Evolutionary conservation across 2,329 filamentous ascomycete species (phyloP).

Genomic region (Neopestalotiopsis sp.): DNA sequence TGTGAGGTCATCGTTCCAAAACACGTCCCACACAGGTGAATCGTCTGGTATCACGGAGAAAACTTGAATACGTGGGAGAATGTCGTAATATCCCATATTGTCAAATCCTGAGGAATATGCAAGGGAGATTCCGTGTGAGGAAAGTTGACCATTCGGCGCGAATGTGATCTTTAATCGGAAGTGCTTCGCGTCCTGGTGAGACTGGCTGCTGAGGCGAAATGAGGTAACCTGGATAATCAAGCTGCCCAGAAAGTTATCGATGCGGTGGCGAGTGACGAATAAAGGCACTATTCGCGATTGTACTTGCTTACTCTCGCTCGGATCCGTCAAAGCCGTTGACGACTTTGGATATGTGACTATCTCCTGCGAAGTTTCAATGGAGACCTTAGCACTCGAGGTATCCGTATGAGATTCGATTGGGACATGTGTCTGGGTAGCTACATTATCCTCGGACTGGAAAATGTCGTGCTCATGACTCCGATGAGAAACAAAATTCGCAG

Average conservation of each 20-base stretch:
- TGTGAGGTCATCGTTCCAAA: not conserved
- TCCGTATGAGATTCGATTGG: too few species aligned
- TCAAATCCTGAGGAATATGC: not conserved
- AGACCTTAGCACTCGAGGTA: too few species aligned
- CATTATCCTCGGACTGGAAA: not conserved
- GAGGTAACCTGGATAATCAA: not conserved
- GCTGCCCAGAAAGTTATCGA: too few species aligned
- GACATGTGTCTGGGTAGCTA: too few species aligned
- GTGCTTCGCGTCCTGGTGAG: not conserved
- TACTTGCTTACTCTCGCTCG: not conserved
- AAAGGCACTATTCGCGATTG: not conserved
- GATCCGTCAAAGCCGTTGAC: accelerated
- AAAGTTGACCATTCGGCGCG: not conserved
- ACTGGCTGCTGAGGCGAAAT: not conserved
- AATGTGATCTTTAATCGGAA: not conserved
- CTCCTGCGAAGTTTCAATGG: not conserved
- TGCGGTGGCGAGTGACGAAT: too few species aligned
- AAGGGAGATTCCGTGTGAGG: not conserved
- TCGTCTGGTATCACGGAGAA: not conserved
- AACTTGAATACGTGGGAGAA: not conserved
- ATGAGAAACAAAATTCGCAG: not conserved
- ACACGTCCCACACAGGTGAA: not conserved
- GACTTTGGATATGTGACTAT: too few species aligned
- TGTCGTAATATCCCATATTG: not conserved
- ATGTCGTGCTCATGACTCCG: not conserved